Conservation (phyloP, 768 basidiomycete genomes). For the Glaciozyma martinii region DNA sequence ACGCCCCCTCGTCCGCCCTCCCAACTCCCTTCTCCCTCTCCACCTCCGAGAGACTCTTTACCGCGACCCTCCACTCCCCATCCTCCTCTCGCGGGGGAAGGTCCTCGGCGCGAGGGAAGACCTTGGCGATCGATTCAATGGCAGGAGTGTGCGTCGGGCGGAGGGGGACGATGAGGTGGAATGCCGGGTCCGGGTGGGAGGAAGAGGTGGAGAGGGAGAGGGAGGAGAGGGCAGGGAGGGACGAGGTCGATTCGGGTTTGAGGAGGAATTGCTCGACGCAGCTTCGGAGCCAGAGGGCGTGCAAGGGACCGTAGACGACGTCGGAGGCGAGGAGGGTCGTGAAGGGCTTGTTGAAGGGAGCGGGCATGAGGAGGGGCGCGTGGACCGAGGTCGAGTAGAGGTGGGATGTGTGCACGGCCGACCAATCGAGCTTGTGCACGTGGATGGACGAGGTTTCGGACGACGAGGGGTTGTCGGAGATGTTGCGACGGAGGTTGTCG, state of each 20-base stretch:
- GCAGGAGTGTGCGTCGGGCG: constrained; percentile 50
- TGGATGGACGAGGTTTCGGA: background rate
- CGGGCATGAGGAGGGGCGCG: constrained; percentile 11
- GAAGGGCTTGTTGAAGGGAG: constrained; percentile 44
- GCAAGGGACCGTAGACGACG: constrained; percentile 64
- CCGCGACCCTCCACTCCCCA: constrained; percentile 41
- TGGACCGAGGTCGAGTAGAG: constrained; percentile 13
- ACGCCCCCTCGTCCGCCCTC: constrained; percentile 47
- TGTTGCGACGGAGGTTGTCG: constrained; percentile 58
- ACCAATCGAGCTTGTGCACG: constrained; percentile 29
- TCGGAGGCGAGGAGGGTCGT: constrained; percentile 71
- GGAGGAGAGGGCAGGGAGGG: background rate
- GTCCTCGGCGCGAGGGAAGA: constrained; percentile 19
- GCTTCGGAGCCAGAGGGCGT: constrained; percentile 60
- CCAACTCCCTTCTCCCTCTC: constrained; percentile 42
- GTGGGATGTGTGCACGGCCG: constrained; percentile 24
- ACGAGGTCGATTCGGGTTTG: background rate
- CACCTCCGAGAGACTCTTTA: constrained; percentile 48
- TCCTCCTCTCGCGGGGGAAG: background rate
- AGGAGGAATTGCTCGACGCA: constrained; percentile 54
- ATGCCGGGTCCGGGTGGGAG: constrained; percentile 41
- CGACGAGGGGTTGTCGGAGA: constrained; percentile 48
- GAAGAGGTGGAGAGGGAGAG: background rate
- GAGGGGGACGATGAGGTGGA: constrained; percentile 68
- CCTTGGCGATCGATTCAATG: constrained; percentile 40